These are phyloP conservation scores for Colletotrichum noveboracense DNA, from an alignment of 2,329 filamentous ascomycete species.

Conservation along the genomic window DNA sequence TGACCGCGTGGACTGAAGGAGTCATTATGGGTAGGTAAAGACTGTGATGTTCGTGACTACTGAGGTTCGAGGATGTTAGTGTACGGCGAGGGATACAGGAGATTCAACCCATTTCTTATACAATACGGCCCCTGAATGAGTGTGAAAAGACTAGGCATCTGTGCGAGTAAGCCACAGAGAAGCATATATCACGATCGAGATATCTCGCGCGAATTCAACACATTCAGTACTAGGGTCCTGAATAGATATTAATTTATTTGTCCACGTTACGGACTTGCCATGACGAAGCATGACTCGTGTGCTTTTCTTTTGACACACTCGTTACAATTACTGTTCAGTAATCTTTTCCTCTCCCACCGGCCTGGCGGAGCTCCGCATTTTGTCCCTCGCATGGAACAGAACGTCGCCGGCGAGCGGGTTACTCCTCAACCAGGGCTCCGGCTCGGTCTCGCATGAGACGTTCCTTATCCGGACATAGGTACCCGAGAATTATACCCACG, in stretches of 20 bases:
- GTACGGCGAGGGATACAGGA: neutral
- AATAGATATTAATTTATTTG: neutral
- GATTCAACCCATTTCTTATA: neutral
- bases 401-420: neutral
- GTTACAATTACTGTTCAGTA: neutral
- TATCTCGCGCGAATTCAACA: neutral
- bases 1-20: fast-evolving
- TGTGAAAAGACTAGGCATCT: fast-evolving
- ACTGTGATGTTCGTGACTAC: neutral
- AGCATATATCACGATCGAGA: neutral
- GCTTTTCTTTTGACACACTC: neutral
- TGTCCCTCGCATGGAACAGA: neutral
- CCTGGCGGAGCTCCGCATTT: too few species aligned
- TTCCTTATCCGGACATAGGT: too few species aligned
- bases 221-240: neutral
- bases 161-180: too few species aligned
- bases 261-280: neutral
- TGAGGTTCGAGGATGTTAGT: neutral
- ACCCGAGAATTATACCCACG: too few species aligned
- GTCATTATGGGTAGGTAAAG: neutral
- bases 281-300: neutral
- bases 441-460: too few species aligned
- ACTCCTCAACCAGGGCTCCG: neutral
- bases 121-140: too few species aligned
- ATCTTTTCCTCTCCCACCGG: neutral